Conservation (phyloP, 139 green algal species). For the Chlamydomonas incerta region DNA sequence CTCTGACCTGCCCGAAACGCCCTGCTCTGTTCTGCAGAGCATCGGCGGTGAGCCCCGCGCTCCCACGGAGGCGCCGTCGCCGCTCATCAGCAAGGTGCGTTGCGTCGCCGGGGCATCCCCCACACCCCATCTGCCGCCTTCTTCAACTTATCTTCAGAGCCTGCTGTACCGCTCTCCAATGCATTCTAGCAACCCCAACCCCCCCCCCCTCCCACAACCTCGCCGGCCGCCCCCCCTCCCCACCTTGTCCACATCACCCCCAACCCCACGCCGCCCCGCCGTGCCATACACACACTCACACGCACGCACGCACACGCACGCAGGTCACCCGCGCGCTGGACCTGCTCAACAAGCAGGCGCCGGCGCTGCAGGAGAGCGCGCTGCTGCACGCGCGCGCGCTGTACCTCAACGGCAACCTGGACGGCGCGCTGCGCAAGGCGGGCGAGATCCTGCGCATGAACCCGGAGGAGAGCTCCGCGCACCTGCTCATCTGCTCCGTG, state of each 20-base stretch:
- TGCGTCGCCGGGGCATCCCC: too few species aligned
- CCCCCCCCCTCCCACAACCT: too few species aligned
- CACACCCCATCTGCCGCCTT: too few species aligned
- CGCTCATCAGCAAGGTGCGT: slow-evolving; percentile 58
- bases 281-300: too few species aligned
- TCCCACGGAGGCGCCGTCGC: slow-evolving; percentile 62
- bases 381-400: slow-evolving; percentile 67
- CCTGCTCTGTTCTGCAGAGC: too few species aligned
- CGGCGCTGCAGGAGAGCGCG: slow-evolving; percentile 28
- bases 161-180: too few species aligned
- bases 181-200: too few species aligned
- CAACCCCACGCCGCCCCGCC: not conserved
- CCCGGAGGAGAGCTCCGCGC: slow-evolving; percentile 55
- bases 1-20: too few species aligned
- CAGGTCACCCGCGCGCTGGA: slow-evolving; percentile 45
- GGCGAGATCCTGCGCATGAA: slow-evolving; percentile 63
- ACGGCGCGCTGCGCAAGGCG: slow-evolving; percentile 68
- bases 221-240: too few species aligned
- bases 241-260: not conserved
- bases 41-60: slow-evolving; percentile 60
- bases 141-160: too few species aligned
- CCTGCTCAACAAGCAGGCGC: slow-evolving; percentile 46
- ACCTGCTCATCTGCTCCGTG: slow-evolving; percentile 73
- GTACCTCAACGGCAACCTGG: slow-evolving; percentile 71
- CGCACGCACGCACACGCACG: not conserved